Conservation (phyloP, 768 basidiomycete genomes). For the Sporobolomyces pararoseus region DNA sequence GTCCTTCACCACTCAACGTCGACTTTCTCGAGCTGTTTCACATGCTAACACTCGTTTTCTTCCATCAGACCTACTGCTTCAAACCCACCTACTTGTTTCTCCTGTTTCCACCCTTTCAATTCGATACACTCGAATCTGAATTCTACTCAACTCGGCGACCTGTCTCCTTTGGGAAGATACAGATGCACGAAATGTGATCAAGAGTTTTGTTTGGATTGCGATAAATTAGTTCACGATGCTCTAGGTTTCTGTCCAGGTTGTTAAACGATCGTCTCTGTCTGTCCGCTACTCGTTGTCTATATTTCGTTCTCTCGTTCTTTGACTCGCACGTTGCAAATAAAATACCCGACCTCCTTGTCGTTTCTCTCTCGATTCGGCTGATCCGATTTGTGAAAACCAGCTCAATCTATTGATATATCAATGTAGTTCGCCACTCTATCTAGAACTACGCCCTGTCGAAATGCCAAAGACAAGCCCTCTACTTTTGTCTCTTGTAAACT, state of each 20-base stretch:
- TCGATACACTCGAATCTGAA: constrained; percentile 45
- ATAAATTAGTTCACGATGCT: constrained; percentile 91
- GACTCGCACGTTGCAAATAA: too few species aligned
- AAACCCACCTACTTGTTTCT: constrained; percentile 60
- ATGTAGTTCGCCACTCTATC: too few species aligned
- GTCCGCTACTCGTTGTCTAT: too few species aligned
- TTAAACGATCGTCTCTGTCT: too few species aligned
- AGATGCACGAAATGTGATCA: constrained; percentile 76
- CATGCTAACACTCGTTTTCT: constrained; percentile 24
- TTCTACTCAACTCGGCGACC: constrained; percentile 57
- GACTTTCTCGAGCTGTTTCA: neutral
- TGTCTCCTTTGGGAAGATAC: constrained; percentile 82
- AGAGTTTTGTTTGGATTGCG: constrained; percentile 93
- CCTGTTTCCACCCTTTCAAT: constrained; percentile 69
- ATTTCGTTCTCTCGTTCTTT: too few species aligned
- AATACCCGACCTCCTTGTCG: too few species aligned
- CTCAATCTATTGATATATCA: too few species aligned
- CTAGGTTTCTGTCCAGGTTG: constrained; percentile 83
- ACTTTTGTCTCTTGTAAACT: constrained; percentile 55
- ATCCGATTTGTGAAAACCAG: too few species aligned
- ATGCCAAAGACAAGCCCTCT: too few species aligned
- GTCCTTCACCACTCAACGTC: neutral
- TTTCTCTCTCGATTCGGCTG: too few species aligned
- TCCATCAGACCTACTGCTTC: constrained; percentile 41
- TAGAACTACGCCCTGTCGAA: too few species aligned